Conservation (phyloP, 106 monocot species). For the Xerophyta viscosa region DNA sequence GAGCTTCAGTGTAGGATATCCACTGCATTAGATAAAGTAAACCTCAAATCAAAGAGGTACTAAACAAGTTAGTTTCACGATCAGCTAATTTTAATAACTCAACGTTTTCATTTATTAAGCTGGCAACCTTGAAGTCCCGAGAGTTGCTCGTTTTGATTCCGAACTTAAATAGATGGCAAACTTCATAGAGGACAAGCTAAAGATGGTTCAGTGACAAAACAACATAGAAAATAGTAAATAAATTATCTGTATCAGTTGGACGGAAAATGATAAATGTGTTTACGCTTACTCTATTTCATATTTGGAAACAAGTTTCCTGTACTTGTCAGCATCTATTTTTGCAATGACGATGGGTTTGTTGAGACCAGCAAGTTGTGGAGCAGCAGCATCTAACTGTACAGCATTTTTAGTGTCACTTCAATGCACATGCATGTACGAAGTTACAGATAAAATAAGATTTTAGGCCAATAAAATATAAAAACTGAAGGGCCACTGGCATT, state of each 20-base stretch:
- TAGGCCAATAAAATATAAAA: neutral
- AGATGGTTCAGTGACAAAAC: too few relatives aligned
- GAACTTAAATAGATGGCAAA: too few relatives aligned
- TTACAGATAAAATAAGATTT: neutral
- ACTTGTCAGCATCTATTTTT: constrained; percentile 92
- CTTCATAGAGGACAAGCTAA: too few relatives aligned
- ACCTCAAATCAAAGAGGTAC: neutral
- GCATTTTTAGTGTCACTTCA: neutral
- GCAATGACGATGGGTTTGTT: constrained; percentile 67
- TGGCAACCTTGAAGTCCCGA: too few relatives aligned
- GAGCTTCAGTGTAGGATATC: constrained; percentile 84
- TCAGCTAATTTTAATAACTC: too few relatives aligned
- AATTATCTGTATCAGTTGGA: too few relatives aligned
- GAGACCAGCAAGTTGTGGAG: constrained; percentile 55
- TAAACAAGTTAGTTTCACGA: neutral
- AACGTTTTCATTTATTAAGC: too few relatives aligned
- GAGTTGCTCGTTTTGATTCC: too few relatives aligned
- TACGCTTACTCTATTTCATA: constrained; percentile 82
- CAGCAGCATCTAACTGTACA: constrained; percentile 87
- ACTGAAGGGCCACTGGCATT: too few relatives aligned
- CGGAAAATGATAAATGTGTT: neutral
- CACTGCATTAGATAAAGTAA: constrained; percentile 40
- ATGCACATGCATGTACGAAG: too few relatives aligned
- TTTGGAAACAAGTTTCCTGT: constrained; percentile 66
- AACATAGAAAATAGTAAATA: too few relatives aligned